Evolutionary conservation across 192 early-diverging fungal genomes (phyloP).

Genomic region (Linnemannia schmuckeri): DNA sequence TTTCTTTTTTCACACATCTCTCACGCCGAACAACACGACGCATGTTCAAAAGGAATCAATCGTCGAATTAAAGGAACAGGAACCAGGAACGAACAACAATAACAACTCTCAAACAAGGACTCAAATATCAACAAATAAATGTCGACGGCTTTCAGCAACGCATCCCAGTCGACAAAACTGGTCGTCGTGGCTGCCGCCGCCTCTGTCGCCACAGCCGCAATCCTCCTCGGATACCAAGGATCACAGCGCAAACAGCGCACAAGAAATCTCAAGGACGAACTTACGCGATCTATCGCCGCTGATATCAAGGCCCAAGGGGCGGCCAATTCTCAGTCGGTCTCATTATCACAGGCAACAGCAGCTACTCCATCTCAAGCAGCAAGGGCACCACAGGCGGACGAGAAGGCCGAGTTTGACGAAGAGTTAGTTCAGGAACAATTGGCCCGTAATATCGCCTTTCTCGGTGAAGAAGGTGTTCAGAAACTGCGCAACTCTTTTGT

Average conservation of each 20-base stretch:
- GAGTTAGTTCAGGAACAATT: constrained; percentile 88
- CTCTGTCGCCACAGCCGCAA: constrained; percentile 71
- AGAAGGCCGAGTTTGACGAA: constrained; percentile 63
- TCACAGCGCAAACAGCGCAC: constrained; percentile 59
- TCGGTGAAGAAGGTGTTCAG: constrained; percentile 86
- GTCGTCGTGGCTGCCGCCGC: constrained; percentile 70
- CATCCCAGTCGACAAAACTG: constrained; percentile 46
- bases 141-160: constrained; percentile 10
- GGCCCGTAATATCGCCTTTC: constrained; percentile 88
- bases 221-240: constrained; percentile 68
- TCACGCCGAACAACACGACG: neutral
- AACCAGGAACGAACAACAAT: neutral
- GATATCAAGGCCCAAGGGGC: constrained; percentile 12
- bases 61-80: neutral
- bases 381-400: neutral
- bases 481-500: constrained; percentile 87
- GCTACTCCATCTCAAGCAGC: neutral
- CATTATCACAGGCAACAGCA: neutral
- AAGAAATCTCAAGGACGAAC: constrained; percentile 67
- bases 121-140: neutral
- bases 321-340: neutral
- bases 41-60: neutral
- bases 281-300: constrained; percentile 37
- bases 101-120: too few relatives aligned
- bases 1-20: neutral